Percentiles rank a stretch among this genome's conserved stretches.
Conservation (phyloP, 106 monocot genomes). For the Phalaenopsis equestris region DNA sequence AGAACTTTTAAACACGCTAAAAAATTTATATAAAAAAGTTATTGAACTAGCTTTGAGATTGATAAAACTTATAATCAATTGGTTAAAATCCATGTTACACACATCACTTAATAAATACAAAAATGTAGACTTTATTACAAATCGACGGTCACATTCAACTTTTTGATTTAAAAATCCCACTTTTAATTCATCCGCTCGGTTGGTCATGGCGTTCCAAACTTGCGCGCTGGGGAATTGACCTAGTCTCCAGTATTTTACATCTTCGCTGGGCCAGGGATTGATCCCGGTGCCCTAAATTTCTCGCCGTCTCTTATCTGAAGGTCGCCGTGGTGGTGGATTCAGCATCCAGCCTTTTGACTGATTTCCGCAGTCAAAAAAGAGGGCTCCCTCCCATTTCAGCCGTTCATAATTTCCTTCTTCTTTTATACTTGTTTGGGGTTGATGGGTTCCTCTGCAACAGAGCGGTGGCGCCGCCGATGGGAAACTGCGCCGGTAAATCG, state of each 20-base stretch:
- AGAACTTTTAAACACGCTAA: too few species aligned
- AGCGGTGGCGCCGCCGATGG: constrained; percentile 13
- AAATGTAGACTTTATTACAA: too few species aligned
- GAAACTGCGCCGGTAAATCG: constrained; percentile 14
- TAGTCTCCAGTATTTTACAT: neutral
- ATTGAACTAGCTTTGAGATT: too few species aligned
- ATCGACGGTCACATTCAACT: too few species aligned
- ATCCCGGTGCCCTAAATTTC: neutral
- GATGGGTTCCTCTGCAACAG: neutral
- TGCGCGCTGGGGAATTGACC: neutral
- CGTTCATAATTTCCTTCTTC: neutral
- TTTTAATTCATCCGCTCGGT: too few species aligned
- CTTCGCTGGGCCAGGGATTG: neutral
- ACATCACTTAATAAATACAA: too few species aligned
- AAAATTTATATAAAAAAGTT: too few species aligned
- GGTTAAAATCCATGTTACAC: too few species aligned
- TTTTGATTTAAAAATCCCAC: too few species aligned
- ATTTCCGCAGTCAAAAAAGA: constrained; percentile 6
- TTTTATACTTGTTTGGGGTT: neutral
- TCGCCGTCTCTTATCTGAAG: neutral
- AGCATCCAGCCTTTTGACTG: neutral
- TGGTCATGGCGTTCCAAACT: neutral
- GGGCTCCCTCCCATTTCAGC: constrained; percentile 2
- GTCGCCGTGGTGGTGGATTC: constrained; percentile 3
- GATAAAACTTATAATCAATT: too few species aligned